Conservation (phyloP, 2,329 filamentous ascomycete species). For the Pseudogymnoascus sp. region DNA sequence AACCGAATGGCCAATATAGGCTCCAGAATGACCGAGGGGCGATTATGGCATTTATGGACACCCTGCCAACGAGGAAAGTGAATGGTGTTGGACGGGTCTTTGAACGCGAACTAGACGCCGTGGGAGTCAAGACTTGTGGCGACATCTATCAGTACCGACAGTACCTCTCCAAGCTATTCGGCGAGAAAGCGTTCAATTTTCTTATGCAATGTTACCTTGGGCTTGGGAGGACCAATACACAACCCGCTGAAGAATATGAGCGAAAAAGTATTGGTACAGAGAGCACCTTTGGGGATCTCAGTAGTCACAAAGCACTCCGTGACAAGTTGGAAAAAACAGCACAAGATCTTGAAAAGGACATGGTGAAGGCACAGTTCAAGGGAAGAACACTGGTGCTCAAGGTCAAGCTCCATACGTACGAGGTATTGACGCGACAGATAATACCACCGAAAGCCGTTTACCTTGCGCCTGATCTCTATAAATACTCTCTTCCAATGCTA, state of each 20-base stretch:
- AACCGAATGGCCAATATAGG: constrained; percentile 86
- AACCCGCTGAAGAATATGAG: constrained; percentile 82
- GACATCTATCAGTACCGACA: constrained; percentile 75
- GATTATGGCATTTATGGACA: constrained; percentile 80
- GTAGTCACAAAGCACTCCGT: constrained; percentile 57
- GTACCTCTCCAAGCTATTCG: constrained; percentile 70
- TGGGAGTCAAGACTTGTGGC: constrained; percentile 81
- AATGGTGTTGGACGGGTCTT: constrained; percentile 93
- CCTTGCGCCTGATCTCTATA: constrained; percentile 74
- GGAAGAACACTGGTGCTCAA: constrained; percentile 89
- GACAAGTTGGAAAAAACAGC: constrained; percentile 75
- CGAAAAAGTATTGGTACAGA: constrained; percentile 93
- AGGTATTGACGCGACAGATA: constrained; percentile 78
- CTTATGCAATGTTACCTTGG: constrained; percentile 78
- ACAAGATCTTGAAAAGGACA: constrained; percentile 78
- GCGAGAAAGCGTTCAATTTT: constrained; percentile 85
- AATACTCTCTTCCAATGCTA: constrained; percentile 72
- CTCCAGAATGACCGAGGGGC: constrained; percentile 62
- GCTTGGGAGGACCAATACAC: constrained; percentile 73
- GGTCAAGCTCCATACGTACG: constrained; percentile 88
- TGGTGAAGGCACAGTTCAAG: constrained; percentile 72
- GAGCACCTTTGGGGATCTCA: constrained; percentile 78
- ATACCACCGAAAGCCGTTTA: constrained; percentile 64
- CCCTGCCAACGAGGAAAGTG: constrained; percentile 78
- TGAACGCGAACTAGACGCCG: constrained; percentile 79